Evolutionary conservation across 306 rosid genomes (phyloP).

Genomic region (Dalbergia oliveri): DNA sequence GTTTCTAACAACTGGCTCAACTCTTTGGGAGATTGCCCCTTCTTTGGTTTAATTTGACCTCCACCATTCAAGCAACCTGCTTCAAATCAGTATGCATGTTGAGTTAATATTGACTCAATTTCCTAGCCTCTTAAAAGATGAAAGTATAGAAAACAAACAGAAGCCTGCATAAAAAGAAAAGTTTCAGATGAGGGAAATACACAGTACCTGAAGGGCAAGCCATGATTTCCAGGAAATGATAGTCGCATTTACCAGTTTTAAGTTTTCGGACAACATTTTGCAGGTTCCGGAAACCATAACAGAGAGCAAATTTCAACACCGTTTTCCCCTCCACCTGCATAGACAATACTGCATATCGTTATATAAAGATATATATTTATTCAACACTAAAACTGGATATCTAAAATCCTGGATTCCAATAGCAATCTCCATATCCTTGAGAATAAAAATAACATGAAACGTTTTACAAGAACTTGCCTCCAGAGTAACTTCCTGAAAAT

Average conservation of each 20-base stretch:
- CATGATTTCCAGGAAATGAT: constrained; percentile 93
- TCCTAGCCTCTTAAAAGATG: constrained; percentile 10
- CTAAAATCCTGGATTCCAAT: constrained; percentile 14
- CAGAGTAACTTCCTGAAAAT: constrained; percentile 85
- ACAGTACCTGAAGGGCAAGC: constrained; percentile 94
- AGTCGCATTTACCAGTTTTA: constrained; percentile 81
- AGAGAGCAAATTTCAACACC: constrained; percentile 78
- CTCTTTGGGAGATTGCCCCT: constrained; percentile 78
- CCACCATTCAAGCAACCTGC: constrained; percentile 99
- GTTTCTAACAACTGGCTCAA: constrained; percentile 75
- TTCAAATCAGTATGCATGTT: background rate
- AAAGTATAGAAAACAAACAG: constrained; percentile 1
- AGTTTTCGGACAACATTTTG: constrained; percentile 85
- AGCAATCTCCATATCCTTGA: constrained; percentile 24
- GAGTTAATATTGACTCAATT: too few species aligned
- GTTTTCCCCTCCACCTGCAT: constrained; percentile 84
- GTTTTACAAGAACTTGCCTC: constrained; percentile 65
- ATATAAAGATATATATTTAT: background rate
- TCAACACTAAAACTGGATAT: constrained; percentile 13
- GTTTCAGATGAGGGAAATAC: constrained; percentile 4
- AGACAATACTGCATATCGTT: constrained; percentile 29
- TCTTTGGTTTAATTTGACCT: constrained; percentile 88
- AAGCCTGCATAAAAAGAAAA: constrained; percentile 27
- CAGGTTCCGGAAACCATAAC: constrained; percentile 93
- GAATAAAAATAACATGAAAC: constrained; percentile 24